phyloP scores from a whole-genome alignment of 106 monocot species.

The Ottelia alismoides region DNA sequence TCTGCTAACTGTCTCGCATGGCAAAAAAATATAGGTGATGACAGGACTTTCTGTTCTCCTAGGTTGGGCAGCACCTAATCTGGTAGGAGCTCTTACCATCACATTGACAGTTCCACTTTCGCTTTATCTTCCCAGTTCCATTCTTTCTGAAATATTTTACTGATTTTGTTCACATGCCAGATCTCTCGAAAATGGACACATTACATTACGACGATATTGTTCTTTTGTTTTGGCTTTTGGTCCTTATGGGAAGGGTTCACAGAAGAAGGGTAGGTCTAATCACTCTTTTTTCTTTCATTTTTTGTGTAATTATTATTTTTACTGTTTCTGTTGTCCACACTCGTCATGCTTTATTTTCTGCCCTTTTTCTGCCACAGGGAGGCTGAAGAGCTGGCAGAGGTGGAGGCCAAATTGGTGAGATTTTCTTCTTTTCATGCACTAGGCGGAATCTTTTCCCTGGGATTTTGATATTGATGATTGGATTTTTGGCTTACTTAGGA shows the following conservation, averaged over 20 bases:
- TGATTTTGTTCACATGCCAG: conserved; percentile 20
- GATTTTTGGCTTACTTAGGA: no score
- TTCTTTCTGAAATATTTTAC: background rate
- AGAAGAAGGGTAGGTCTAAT: conserved; percentile 46
- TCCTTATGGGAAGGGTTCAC: conserved; percentile 89
- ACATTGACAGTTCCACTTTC: no score
- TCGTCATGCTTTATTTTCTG: no score
- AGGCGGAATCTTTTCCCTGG: no score
- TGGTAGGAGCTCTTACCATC: no score
- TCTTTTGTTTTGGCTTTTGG: conserved; percentile 91
- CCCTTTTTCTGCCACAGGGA: no score
- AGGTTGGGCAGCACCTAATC: conserved; percentile 97
- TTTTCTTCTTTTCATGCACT: no score
- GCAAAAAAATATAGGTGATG: conserved; percentile 63
- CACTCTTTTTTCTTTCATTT: background rate
- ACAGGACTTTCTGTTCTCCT: conserved; percentile 76
- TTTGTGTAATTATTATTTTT: conserved; percentile 1
- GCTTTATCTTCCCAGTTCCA: no score
- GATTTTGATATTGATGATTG: no score
- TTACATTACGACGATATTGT: conserved; percentile 71
- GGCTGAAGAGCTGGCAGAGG: conserved; percentile 82
- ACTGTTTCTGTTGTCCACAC: background rate
- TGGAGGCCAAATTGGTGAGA: conserved; percentile 90
- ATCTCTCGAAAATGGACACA: conserved; percentile 92
- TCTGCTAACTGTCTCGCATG: background rate